A percentile compares a stretch with the other conserved stretches of the same genome.
These are phyloP conservation scores for Coemansia sp. DNA, from an alignment of 192 early-diverging fungal genomes.

Conservation along the genomic window DNA sequence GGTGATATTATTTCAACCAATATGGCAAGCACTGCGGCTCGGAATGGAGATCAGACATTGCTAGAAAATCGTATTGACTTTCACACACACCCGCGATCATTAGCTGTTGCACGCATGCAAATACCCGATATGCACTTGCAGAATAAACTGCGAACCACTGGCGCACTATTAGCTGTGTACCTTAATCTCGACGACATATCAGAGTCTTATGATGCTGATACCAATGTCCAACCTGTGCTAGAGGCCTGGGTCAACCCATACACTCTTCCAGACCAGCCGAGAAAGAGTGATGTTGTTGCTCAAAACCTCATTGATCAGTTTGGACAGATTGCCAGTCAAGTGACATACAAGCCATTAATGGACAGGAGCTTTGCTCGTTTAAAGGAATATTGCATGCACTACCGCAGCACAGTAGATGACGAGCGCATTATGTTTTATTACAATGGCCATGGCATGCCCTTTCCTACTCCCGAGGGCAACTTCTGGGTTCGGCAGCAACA, in stretches of 20 bases:
- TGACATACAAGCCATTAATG: conserved; percentile 76
- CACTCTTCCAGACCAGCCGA: conserved; percentile 8
- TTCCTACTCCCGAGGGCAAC: conserved; percentile 87
- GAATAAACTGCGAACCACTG: conserved; percentile 77
- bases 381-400: conserved; percentile 78
- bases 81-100: conserved; percentile 48
- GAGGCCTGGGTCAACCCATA: conserved; percentile 94
- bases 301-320: conserved; percentile 89
- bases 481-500: conserved; percentile 97
- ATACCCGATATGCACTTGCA: conserved; percentile 62
- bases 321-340: conserved; percentile 81
- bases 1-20: conserved; percentile 1
- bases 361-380: conserved; percentile 91
- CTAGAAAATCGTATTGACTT: conserved; percentile 44
- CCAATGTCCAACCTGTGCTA: conserved; percentile 80
- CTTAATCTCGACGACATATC: conserved; percentile 78
- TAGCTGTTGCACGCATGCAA: conserved; percentile 37
- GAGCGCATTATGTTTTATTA: conserved; percentile 96
- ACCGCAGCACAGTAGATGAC: conserved; percentile 83
- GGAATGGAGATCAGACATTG: conserved; percentile 14
- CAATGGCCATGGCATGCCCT: conserved; percentile 98
- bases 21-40: not conserved
- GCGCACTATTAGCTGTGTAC: conserved; percentile 83
- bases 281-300: conserved; percentile 59
- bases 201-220: conserved; percentile 83